phyloP scores from a whole-genome alignment of 1,284 basidiomycete species.

The Cystobasidium slooffiae region DNA sequence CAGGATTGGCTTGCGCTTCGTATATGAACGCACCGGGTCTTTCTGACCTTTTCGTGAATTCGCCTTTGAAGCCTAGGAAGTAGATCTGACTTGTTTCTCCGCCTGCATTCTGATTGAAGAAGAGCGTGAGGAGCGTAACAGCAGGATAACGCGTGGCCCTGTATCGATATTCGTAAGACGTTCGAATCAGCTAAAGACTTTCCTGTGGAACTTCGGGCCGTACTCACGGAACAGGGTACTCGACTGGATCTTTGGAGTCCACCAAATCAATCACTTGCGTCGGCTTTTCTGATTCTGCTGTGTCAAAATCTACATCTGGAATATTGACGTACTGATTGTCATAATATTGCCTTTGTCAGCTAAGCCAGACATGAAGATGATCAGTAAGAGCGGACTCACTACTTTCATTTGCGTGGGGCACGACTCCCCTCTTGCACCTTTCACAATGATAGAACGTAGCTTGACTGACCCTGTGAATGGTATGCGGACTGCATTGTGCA shows the following conservation, averaged over 20 bases:
- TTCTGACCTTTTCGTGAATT: constrained; percentile 47
- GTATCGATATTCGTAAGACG: not conserved
- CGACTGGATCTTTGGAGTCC: constrained; percentile 47
- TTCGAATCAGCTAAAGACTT: not conserved
- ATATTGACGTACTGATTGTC: constrained; percentile 42
- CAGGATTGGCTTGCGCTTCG: constrained; percentile 53
- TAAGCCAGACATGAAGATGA: too few species aligned
- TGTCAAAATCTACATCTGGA: constrained; percentile 52
- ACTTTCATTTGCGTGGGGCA: constrained; percentile 43
- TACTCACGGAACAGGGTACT: constrained; percentile 51
- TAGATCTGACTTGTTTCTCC: constrained; percentile 52
- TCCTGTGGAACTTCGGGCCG: not conserved
- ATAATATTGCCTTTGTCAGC: not conserved
- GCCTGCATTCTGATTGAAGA: constrained; percentile 53
- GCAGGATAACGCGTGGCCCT: constrained; percentile 51
- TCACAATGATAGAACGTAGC: constrained; percentile 52
- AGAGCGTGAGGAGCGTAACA: constrained; percentile 50
- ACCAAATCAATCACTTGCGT: constrained; percentile 52
- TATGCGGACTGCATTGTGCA: constrained; percentile 49
- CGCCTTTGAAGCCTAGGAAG: constrained; percentile 54
- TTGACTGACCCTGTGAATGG: constrained; percentile 53
- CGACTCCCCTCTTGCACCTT: constrained; percentile 45
- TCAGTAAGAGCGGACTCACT: constrained; percentile 1
- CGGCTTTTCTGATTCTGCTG: constrained; percentile 47
- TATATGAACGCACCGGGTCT: constrained; percentile 51